Base-by-base conservation (phyloP, 352 stramenopile genomes). In the Poterioochromonas sp. region DNA sequence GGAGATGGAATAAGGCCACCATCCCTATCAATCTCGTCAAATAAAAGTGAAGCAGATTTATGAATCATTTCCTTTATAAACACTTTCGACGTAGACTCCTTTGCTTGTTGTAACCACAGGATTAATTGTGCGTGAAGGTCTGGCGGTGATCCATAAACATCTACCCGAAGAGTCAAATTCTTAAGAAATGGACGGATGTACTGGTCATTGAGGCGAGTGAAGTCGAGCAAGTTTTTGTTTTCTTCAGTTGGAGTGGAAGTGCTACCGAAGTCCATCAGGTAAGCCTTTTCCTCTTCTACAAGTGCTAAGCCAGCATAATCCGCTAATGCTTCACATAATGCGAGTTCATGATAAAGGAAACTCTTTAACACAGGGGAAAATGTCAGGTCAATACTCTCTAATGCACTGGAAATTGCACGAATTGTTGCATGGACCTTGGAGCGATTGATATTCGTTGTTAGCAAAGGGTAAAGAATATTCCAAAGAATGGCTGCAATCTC, bases 251-350 rank as follows among this genome's bases (percentile, higher is more conserved):
- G 5, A 8, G 26, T 35, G 0, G 18, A 35, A 54, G 35, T 74
- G 37, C 37, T 18, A n/a, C 65, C 65, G 40, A 37, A 74, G 53
- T 74, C 65, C 5, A 34, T 3, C 1, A 8, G 3, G 3, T 44
- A 35, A 12, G 65, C 65, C 2, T 39, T 53, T n/a, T 37, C 18
- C 3, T 0, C 18, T 39, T 74, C 65, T 11, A 8, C 53, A 1
- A 37, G 43, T 40, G 65, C 65, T 18, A 58, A 26, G n/a, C 5
- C 29, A 35, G n/a, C 65, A n/a, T 54, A 74, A 35, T 74, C 65
- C 15, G n/a, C 40, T n/a, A 8, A 34, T 58, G 49, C 40, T 39
- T 74, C 65, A 35, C 40, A 51, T 39, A 29, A 8, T 18, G 39
- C 5, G 0, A 74, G 32, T 35, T 74, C 65, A 37, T 58, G 53